Base-by-base conservation (phyloP, 1,284 basidiomycete species). In the Bondarzewia mesenterica region DNA sequence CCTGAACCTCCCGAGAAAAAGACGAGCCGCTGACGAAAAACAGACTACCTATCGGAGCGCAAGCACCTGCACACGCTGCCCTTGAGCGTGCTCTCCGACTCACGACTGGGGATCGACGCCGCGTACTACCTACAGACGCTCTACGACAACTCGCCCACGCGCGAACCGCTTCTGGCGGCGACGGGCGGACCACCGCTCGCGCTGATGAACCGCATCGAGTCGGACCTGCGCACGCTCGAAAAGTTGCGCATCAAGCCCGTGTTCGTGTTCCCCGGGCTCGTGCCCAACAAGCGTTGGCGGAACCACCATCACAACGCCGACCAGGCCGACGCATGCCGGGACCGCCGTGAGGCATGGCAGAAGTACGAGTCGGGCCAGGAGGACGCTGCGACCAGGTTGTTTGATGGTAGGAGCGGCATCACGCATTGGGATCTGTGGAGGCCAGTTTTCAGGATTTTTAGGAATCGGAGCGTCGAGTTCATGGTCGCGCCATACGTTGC, bases 21-120 rank as follows among this genome's bases (percentile, higher is more conserved):
- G 42, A 50, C 42, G 37, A 27, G 39, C 42, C 47, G 45, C 45
- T n/a, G n/a, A n/a, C n/a, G n/a, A n/a, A n/a, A n/a, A n/a, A 27
- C 65, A 94, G 91, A 77, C 63, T 90, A 90, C 64, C 76, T 97
- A 57, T 67, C 77, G 26, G 92, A 95, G 71, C 84, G 89, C 64
- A 91, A 93, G 68, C 86, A 95, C 60, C 67, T 89, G 52, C 85
- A 91, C 67, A 85, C 84, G 42, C 82, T 88, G 47, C 83, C 91
- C 22, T 78, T 99, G 48, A 82, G 79, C 51, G 81, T 87, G 5
- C 77, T 99, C 47, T 80, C 89, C 42, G 92, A 96, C 65, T 92
- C 94, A 47, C 87, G 96, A 46, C 83, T 99, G 23, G 95, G 95
- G 43, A 98, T 99, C 63, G 96, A 99, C 75, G 91, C 93, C 6